Evolutionary conservation across 2,329 filamentous ascomycete species (phyloP).

Genomic region (Clonostachys solani): DNA sequence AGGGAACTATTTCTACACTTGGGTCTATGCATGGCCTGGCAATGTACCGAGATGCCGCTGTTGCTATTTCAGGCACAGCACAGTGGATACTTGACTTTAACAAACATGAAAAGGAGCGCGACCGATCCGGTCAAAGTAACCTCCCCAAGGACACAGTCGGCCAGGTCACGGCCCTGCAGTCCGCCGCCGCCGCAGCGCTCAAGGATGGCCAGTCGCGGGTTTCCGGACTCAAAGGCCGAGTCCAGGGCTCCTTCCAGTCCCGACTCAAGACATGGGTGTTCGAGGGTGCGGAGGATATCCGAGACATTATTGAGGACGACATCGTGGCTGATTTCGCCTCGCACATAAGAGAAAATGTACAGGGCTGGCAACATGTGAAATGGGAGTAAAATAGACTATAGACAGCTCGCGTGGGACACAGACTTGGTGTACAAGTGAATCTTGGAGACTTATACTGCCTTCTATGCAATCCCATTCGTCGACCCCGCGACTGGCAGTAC

Average conservation of each 20-base stretch:
- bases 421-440: background rate
- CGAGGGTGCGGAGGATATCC: slow-evolving; percentile 11
- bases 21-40: slow-evolving; percentile 27
- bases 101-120: slow-evolving; percentile 31
- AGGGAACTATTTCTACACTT: slow-evolving; percentile 14
- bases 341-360: slow-evolving; percentile 25
- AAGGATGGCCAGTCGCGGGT: slow-evolving; percentile 21
- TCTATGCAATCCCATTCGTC: no score
- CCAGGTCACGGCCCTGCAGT: slow-evolving; percentile 24
- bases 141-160: slow-evolving; percentile 28
- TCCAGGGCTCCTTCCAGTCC: slow-evolving; percentile 22
- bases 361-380: slow-evolving; percentile 25
- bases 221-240: slow-evolving; percentile 9
- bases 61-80: slow-evolving; percentile 20
- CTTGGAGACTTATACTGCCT: background rate
- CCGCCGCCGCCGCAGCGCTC: slow-evolving; percentile 19
- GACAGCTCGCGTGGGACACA: background rate
- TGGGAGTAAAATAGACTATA: slow-evolving; percentile 15
- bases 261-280: slow-evolving; percentile 20
- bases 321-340: slow-evolving; percentile 18
- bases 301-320: slow-evolving; percentile 15
- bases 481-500: no score
- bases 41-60: slow-evolving; percentile 29
- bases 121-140: slow-evolving; percentile 29
- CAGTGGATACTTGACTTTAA: slow-evolving; percentile 28